A percentile compares a stretch with the other conserved stretches of the same genome.
These are phyloP conservation scores for Alternaria ventricosa DNA, from an alignment of 2,329 filamentous ascomycete genomes.

Conservation along the genomic window DNA sequence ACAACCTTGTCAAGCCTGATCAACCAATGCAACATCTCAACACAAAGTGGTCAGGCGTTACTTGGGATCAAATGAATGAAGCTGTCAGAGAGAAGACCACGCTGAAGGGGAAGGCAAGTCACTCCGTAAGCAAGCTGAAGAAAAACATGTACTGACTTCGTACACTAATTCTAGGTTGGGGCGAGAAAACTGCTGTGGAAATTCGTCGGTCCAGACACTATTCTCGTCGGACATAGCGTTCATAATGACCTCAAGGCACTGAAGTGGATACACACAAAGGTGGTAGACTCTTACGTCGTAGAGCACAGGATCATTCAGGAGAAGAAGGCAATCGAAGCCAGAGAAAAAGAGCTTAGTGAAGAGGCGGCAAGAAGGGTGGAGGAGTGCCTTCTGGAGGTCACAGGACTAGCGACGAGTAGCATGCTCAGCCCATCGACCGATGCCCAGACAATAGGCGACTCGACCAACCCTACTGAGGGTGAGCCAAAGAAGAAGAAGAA, in stretches of 20 bases:
- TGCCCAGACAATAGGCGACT: neutral
- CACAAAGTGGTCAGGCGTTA: constrained; percentile 60
- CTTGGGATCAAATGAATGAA: constrained; percentile 46
- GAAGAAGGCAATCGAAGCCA: constrained; percentile 11
- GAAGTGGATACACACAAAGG: constrained; percentile 56
- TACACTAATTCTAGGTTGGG: constrained; percentile 20
- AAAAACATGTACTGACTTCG: neutral
- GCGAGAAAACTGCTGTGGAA: constrained; percentile 54
- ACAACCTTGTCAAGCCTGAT: constrained; percentile 59
- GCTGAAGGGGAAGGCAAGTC: constrained; percentile 48
- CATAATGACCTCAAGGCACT: constrained; percentile 54
- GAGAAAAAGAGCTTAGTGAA: neutral
- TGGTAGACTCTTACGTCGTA: constrained; percentile 56
- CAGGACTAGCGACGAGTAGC: neutral
- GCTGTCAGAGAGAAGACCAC: constrained; percentile 44
- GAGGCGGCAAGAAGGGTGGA: neutral
- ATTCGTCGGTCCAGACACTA: constrained; percentile 55
- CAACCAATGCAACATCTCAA: constrained; percentile 58
- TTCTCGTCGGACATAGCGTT: constrained; percentile 58
- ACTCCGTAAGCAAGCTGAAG: neutral
- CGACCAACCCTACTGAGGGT: neutral
- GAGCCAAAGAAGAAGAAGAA: constrained; percentile 4
- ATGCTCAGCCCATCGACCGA: neutral
- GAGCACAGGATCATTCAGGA: constrained; percentile 8
- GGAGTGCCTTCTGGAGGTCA: neutral